These are phyloP conservation scores for Myriosclerotinia scirpicola DNA, from an alignment of 2,329 filamentous ascomycete genomes.

Conservation along the genomic window DNA sequence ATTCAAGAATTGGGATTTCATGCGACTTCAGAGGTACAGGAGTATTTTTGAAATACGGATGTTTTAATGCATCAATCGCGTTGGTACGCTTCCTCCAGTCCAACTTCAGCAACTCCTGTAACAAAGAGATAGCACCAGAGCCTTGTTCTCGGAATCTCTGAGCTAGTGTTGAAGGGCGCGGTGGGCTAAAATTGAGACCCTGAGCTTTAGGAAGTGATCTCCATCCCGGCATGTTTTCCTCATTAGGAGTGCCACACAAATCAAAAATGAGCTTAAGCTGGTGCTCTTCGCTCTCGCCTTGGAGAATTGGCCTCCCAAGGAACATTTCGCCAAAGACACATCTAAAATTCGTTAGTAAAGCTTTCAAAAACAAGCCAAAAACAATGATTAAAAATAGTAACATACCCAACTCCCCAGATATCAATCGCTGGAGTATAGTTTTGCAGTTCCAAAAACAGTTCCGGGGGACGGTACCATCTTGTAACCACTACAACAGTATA, in stretches of 20 bases:
- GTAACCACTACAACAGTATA: slow-evolving; percentile 98
- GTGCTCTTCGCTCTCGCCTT: slow-evolving; percentile 83
- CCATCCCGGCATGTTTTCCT: slow-evolving; percentile 93
- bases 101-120: slow-evolving; percentile 79
- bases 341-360: slow-evolving; percentile 47
- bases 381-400: slow-evolving; percentile 26
- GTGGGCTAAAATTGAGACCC: slow-evolving; percentile 59
- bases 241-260: slow-evolving; percentile 83
- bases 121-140: slow-evolving; percentile 70
- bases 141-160: slow-evolving; percentile 74
- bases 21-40: slow-evolving; percentile 79
- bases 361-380: not conserved
- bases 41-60: slow-evolving; percentile 81
- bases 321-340: slow-evolving; percentile 99
- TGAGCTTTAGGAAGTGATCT: slow-evolving; percentile 78
- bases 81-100: slow-evolving; percentile 90
- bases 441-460: slow-evolving; percentile 83
- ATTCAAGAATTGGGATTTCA: slow-evolving; percentile 88
- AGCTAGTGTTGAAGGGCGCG: slow-evolving; percentile 63
- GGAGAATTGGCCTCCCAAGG: slow-evolving; percentile 85
- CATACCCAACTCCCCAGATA: slow-evolving; percentile 94
- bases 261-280: slow-evolving; percentile 95
- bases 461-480: slow-evolving; percentile 93
- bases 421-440: slow-evolving; percentile 97
- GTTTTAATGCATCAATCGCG: slow-evolving; percentile 87